These are phyloP conservation scores for Mucor saturninus DNA, from an alignment of 371 early-diverging fungal species.

Conservation along the genomic window DNA sequence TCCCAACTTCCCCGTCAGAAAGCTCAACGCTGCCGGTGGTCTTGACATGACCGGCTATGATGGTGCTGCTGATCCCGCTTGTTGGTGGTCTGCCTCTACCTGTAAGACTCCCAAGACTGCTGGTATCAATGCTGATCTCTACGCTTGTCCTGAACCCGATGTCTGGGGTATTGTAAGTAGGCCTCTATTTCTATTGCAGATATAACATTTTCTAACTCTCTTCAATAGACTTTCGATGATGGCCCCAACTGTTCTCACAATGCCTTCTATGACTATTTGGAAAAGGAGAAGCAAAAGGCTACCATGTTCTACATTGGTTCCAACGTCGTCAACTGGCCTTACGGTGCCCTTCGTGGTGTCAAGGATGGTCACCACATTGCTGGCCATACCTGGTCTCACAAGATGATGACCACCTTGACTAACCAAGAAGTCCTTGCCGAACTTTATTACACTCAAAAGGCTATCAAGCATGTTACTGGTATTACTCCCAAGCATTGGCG, in stretches of 20 bases:
- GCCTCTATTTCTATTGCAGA: neutral
- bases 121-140: conserved; percentile 44
- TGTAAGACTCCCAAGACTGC: conserved; percentile 38
- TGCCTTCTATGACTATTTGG: conserved; percentile 48
- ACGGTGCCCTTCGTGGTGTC: conserved; percentile 52
- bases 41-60: conserved; percentile 43
- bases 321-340: conserved; percentile 49
- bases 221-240: conserved; percentile 44
- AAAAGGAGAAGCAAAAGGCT: conserved; percentile 41
- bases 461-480: conserved; percentile 57
- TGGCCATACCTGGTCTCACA: conserved; percentile 64
- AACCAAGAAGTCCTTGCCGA: conserved; percentile 63
- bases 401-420: conserved; percentile 55
- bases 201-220: neutral
- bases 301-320: conserved; percentile 59
- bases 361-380: conserved; percentile 56
- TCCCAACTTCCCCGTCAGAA: conserved; percentile 37
- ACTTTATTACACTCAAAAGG: conserved; percentile 54
- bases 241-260: conserved; percentile 55
- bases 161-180: conserved; percentile 45
- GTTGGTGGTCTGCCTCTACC: conserved; percentile 48
- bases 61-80: conserved; percentile 38
- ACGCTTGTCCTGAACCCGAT: conserved; percentile 43
- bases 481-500: conserved; percentile 58
- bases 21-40: conserved; percentile 26